Evolutionary conservation across 164 flowering plant genomes (phyloP).

Genomic region (Dillenia suffruticosa): DNA sequence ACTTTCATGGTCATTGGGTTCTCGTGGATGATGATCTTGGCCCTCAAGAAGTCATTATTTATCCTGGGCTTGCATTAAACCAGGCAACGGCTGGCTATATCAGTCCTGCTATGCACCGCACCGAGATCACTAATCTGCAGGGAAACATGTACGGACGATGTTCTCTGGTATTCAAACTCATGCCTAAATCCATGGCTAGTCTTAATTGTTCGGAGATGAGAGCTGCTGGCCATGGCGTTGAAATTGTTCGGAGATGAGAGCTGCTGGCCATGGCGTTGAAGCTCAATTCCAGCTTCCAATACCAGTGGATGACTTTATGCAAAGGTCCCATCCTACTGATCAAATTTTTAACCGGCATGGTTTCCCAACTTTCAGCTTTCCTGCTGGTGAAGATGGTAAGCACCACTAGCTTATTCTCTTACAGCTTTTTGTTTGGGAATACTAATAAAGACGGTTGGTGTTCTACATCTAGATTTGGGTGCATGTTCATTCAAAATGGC

Average conservation of each 20-base stretch:
- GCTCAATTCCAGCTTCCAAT: slow-evolving; percentile 94
- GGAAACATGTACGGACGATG: slow-evolving; percentile 74
- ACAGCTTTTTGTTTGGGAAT: no score
- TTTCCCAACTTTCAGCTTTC: slow-evolving; percentile 53
- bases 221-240: slow-evolving; percentile 95
- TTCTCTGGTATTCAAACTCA: slow-evolving; percentile 82
- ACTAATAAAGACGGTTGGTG: no score
- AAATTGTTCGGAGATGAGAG: slow-evolving; percentile 92
- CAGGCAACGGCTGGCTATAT: slow-evolving; percentile 95
- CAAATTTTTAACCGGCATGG: slow-evolving; percentile 56
- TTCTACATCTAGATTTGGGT: no score
- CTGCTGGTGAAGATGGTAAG: slow-evolving; percentile 72
- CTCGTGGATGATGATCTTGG: slow-evolving; percentile 90
- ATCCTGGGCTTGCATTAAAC: slow-evolving; percentile 91
- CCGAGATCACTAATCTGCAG: slow-evolving; percentile 55
- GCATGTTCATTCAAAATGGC: no score
- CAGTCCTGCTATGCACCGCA: slow-evolving; percentile 66
- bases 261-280: slow-evolving; percentile 95
- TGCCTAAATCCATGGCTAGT: slow-evolving; percentile 91
- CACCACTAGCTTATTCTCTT: no score
- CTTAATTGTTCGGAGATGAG: slow-evolving; percentile 92
- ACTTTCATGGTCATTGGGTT: slow-evolving; percentile 78
- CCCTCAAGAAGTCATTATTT: slow-evolving; percentile 85
- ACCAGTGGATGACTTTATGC: slow-evolving; percentile 97
- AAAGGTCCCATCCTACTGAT: slow-evolving; percentile 71